Conservation (phyloP, 2,329 filamentous ascomycete genomes). For the Fusarium begoniae region DNA sequence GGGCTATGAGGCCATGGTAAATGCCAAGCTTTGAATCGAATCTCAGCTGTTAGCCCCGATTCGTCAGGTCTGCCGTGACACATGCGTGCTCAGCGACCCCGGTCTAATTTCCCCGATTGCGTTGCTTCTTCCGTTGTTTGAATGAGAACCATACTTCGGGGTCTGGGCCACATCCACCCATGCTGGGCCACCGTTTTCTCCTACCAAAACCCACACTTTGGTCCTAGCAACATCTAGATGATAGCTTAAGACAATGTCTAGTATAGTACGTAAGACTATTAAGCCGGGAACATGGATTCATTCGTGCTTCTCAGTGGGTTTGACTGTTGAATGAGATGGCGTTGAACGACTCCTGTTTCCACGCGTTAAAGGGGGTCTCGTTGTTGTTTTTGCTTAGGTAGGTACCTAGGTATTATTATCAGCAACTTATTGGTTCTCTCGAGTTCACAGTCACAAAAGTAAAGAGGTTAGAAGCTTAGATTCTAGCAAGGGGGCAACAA, state of each 20-base stretch:
- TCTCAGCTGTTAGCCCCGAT: conserved; percentile 28
- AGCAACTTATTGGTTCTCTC: conserved; percentile 4
- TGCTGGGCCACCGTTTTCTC: conserved; percentile 27
- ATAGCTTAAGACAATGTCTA: background rate
- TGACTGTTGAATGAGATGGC: conserved; percentile 13
- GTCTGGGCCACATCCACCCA: background rate
- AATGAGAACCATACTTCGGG: conserved; percentile 11
- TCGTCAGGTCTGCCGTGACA: conserved; percentile 19
- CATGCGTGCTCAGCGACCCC: conserved; percentile 8
- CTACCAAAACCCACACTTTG: conserved; percentile 5
- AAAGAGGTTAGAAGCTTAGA: conserved; percentile 10
- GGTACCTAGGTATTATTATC: background rate
- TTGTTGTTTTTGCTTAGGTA: background rate
- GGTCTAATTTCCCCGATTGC: conserved; percentile 34
- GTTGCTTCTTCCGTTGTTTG: conserved; percentile 25
- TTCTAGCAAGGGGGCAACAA: background rate
- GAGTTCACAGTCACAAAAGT: conserved; percentile 8
- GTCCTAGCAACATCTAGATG: conserved; percentile 10
- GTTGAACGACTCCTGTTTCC: background rate
- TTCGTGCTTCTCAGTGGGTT: background rate
- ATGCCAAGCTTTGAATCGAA: conserved; percentile 26
- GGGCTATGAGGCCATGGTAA: background rate
- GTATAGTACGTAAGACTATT: conserved; percentile 1
- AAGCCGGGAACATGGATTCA: conserved; percentile 25
- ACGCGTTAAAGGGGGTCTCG: background rate